Percentiles rank a stretch among this genome's conserved stretches.
phyloP scores from a whole-genome alignment of 345 rosid species.

The Cardiospermum halicacabum region DNA sequence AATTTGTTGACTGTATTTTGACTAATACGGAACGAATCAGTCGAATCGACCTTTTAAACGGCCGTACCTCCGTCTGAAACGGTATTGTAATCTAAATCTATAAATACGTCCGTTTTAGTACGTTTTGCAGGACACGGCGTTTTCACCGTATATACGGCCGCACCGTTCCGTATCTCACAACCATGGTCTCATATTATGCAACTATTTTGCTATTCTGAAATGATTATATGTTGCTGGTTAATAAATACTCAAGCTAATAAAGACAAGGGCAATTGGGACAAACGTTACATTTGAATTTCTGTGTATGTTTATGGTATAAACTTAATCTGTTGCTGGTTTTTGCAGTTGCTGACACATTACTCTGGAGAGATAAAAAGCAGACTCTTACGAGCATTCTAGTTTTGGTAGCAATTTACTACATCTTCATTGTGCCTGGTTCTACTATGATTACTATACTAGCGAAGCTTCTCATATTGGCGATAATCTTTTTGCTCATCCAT shows the following conservation, averaged over 20 bases:
- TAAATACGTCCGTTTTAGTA: too few species aligned
- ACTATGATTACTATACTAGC: conserved; percentile 58
- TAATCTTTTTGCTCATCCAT: conserved; percentile 70
- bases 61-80: too few species aligned
- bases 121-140: too few species aligned
- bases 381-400: conserved; percentile 44
- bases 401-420: conserved; percentile 60
- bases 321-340: conserved; percentile 14
- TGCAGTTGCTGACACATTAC: conserved; percentile 87
- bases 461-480: conserved; percentile 51
- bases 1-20: too few species aligned
- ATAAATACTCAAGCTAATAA: neutral
- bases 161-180: too few species aligned
- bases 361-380: conserved; percentile 78
- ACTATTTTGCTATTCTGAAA: neutral
- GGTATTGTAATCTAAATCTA: too few species aligned
- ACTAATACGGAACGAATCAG: too few species aligned
- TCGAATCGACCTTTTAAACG: too few species aligned
- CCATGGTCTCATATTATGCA: too few species aligned
- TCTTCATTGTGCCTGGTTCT: conserved; percentile 56
- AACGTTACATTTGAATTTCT: conserved; percentile 1
- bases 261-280: neutral
- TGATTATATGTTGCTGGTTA: neutral
- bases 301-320: conserved; percentile 9
- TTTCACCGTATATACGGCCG: too few species aligned